Evolutionary conservation across 1,284 basidiomycete genomes (phyloP).

Genomic region (Vanrija sp.): DNA sequence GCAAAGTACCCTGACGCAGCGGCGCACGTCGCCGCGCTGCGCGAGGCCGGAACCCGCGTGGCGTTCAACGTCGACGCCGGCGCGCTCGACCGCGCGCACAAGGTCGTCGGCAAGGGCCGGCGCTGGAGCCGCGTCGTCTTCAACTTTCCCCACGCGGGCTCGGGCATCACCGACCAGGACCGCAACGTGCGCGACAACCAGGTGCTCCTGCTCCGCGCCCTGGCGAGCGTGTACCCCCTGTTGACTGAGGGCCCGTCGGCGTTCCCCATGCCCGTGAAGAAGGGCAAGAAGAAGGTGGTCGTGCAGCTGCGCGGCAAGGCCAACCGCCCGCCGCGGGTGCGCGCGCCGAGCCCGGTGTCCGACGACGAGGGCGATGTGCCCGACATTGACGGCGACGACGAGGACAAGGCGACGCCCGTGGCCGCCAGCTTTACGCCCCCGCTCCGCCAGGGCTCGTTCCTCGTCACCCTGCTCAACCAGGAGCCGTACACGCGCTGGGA

Average conservation of each 20-base stretch:
- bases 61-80: conserved; percentile 83
- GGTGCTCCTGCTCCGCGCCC: conserved; percentile 75
- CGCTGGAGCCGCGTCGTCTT: conserved; percentile 75
- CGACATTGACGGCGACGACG: conserved; percentile 49
- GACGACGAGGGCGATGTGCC: conserved; percentile 16
- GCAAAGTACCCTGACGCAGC: conserved; percentile 79
- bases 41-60: conserved; percentile 63
- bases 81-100: conserved; percentile 57
- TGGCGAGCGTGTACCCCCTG: conserved; percentile 66
- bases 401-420: conserved; percentile 21
- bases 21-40: conserved; percentile 59
- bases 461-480: conserved; percentile 78
- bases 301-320: conserved; percentile 4
- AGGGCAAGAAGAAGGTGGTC: conserved; percentile 11
- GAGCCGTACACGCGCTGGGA: conserved; percentile 87
- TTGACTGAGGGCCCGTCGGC: conserved; percentile 57
- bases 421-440: conserved; percentile 38
- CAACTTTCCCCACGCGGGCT: conserved; percentile 96
- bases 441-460: conserved; percentile 56
- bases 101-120: conserved; percentile 50
- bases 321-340: conserved; percentile 8
- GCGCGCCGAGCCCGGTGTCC: conserved; percentile 3
- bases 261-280: conserved; percentile 12
- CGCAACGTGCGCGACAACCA: conserved; percentile 92
- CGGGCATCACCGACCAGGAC: conserved; percentile 88